Base-by-base conservation (phyloP, 305 asterid species). In the Fraxinus xanthoxyloides region DNA sequence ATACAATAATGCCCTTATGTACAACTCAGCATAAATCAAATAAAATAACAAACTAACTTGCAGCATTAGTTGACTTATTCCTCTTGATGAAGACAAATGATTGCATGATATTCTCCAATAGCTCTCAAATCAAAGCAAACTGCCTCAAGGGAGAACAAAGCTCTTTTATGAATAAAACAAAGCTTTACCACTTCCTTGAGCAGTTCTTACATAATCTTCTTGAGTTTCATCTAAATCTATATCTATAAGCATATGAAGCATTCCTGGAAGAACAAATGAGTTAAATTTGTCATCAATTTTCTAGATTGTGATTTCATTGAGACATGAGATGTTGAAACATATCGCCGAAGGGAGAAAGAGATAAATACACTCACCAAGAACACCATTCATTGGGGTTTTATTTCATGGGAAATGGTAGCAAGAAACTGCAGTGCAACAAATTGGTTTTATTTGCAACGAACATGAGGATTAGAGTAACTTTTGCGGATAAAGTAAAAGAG, bases 231-330 rank as follows among this genome's bases (percentile, higher is more conserved):
- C 98, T 8, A 96, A 87, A 70, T 88, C 88, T 13, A 98, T 96
- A 85, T 94, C 98, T 97, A 87, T 91, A 80, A 96, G 98, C 99
- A 96, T 94, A 87, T 93, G 98, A 81, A 96, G 90, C 98, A 96
- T 94, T 84, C 98, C 98, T 94, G 88, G 77, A 36, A 70, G 85
- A 81, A 23, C 9, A 76, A 63, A 78, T 15, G 1, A 48, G 12
- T 43, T 7, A 65, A 26, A 78, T 26, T 36, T 9, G 32, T 80
- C 73, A 85, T 81, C 70, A 72, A 59, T 35, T 69, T 34, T 36
- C 28, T 51, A n/a, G 28, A 77, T 28, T 51, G 4, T 65, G 23
- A 76, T 24, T 80, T 43, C 32, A 24, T 51, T 51, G 48, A 21
- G 3, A 23, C 12, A 79, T 35, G 9, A 77, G 19, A 85, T 43